These are phyloP conservation scores for Oenanthe javanica DNA, from an alignment of 140 eudicot genomes.

Conservation along the genomic window DNA sequence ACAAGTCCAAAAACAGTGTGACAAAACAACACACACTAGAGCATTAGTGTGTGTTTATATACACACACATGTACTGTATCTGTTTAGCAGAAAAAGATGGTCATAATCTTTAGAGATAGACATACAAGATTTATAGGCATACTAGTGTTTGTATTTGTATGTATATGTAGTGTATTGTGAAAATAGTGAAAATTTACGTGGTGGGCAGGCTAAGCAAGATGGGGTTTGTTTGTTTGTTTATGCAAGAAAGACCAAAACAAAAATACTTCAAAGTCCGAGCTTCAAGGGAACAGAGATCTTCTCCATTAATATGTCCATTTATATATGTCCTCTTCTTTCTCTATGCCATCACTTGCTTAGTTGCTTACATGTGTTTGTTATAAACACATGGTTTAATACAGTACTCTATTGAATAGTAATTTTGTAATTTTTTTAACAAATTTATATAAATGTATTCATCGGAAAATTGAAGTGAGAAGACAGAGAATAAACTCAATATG, in stretches of 20 bases:
- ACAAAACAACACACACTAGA: slow-evolving; percentile 2
- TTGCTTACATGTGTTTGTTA: not conserved
- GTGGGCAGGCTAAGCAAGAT: slow-evolving; percentile 3
- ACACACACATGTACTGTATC: slow-evolving; percentile 1
- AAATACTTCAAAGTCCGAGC: slow-evolving; percentile 10
- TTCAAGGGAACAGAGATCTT: slow-evolving; percentile 26
- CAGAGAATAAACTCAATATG: too few relatives aligned
- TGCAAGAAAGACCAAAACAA: slow-evolving; percentile 15
- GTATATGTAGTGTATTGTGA: not conserved
- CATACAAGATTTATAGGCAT: not conserved
- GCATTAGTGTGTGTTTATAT: not conserved
- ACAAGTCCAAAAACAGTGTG: slow-evolving; percentile 15
- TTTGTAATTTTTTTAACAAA: too few relatives aligned
- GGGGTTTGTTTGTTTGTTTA: slow-evolving; percentile 7
- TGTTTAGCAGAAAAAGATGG: slow-evolving; percentile 2
- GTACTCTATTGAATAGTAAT: not conserved
- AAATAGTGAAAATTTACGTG: not conserved
- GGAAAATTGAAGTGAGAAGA: too few relatives aligned
- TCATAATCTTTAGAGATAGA: slow-evolving; percentile 7
- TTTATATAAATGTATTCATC: too few relatives aligned
- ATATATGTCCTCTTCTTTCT: not conserved
- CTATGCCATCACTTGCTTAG: not conserved
- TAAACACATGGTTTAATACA: not conserved
- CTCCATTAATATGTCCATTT: slow-evolving; percentile 22
- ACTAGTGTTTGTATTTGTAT: not conserved